Base-by-base conservation (phyloP, 495 filamentous ascomycete genomes). In the Tuber microsphaerosporum region DNA sequence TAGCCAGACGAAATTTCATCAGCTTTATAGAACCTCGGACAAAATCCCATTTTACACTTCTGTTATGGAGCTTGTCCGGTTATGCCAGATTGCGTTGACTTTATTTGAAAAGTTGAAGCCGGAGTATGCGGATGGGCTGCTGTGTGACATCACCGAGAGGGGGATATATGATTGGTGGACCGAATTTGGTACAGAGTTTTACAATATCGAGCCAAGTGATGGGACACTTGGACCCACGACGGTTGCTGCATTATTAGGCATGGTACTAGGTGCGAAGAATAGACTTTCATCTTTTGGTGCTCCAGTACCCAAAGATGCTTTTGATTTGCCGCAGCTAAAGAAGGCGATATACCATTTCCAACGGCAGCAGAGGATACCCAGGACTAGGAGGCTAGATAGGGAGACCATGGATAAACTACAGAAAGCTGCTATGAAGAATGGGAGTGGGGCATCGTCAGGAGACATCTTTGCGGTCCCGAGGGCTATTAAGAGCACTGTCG, bases 81-180 rank as follows among this genome's bases (percentile, higher is more conserved):
- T 97, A 42, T 97, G 94, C 80, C 95, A 99, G 83, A 88, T 92
- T 17, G 94, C 95, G 0, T 85, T 99, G 78, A 89, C 92, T 82
- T 85, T 97, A 70, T 99, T 97, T 84, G 92, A 89, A n/a, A 92
- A 92, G 77, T 85, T 97, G 41, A 90, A 91, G 3, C 89, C 90
- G n/a, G 92, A 92, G 76, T 98, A 97, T 82, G 93, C 92, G 41
- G 95, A 99, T 82, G 95, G 95, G 2, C 84, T 97, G 43, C 87
- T 99, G 19, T 99, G 95, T 81, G 95, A 99, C 85, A 85, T 94
- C 22, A 99, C 95, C 0, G 95, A 99, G 81, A 90, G 88, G 75
- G 93, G 94, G 5, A 90, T 99, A 80, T 91, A 90, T 77, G 92
- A 97, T 84, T 99, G 96, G 95, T 99, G 95, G 95, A 90, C 91